Evolutionary conservation across 2,329 filamentous ascomycete genomes (phyloP).

Genomic region (Exophiala xenobiotica): DNA sequence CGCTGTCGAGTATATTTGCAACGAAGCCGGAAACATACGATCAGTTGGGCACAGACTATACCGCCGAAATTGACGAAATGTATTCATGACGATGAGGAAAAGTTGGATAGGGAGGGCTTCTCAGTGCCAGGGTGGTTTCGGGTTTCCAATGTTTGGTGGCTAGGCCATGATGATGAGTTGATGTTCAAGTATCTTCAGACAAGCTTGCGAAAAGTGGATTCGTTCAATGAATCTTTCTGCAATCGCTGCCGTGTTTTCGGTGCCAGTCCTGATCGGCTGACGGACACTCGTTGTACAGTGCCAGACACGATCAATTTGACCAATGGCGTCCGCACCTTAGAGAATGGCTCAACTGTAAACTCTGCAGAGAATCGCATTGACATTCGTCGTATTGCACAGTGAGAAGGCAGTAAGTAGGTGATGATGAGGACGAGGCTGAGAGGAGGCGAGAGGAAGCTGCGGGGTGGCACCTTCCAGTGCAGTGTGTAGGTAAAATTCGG

Average conservation of each 20-base stretch:
- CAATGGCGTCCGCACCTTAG: too few relatives aligned
- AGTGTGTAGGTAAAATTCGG: conserved; percentile 1
- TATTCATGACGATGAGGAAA: conserved; percentile 18
- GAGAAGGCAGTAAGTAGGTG: too few relatives aligned
- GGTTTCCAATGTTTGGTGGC: neutral
- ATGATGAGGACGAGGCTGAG: neutral
- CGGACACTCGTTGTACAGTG: too few relatives aligned
- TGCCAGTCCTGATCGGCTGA: too few relatives aligned
- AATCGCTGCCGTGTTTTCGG: too few relatives aligned
- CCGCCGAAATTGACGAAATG: conserved; percentile 30
- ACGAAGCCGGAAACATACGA: conserved; percentile 46
- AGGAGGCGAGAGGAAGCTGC: neutral
- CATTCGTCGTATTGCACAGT: too few relatives aligned
- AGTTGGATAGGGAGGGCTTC: neutral
- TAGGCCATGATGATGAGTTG: neutral
- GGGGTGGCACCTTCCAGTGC: neutral
- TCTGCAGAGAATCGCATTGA: too few relatives aligned
- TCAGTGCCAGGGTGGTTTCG: neutral
- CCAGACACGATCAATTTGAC: too few relatives aligned
- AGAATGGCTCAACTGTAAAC: too few relatives aligned
- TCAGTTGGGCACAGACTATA: conserved; percentile 22
- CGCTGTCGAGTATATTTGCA: conserved; percentile 68
- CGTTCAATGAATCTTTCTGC: too few relatives aligned
- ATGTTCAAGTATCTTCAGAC: neutral
- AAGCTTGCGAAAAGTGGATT: neutral